Conservation (phyloP, 2,329 filamentous ascomycete species). For the Fonsecaea erecta region DNA sequence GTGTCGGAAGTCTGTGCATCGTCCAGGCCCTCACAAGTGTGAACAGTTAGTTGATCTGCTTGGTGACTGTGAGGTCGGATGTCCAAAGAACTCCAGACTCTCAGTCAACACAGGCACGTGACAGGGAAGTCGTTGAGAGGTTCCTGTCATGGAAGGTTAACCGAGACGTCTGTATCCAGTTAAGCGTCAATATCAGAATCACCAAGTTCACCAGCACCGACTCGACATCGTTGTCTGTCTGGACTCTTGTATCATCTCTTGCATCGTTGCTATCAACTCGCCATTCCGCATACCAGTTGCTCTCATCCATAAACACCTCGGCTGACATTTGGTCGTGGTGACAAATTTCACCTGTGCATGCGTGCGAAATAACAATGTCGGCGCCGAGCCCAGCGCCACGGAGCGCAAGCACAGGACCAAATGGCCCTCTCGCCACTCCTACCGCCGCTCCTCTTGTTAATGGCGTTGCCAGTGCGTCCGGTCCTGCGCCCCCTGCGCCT, state of each 20-base stretch:
- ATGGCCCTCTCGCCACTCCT: constrained; percentile 52
- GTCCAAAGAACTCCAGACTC: not conserved
- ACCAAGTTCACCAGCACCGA: not conserved
- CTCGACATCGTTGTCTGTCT: not conserved
- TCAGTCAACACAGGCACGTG: not conserved
- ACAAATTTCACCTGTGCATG: constrained; percentile 19
- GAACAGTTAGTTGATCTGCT: not conserved
- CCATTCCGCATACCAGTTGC: not conserved
- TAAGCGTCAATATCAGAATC: not conserved
- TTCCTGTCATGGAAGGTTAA: not conserved
- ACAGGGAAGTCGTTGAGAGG: no score
- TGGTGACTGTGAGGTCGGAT: not conserved
- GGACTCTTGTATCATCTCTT: not conserved
- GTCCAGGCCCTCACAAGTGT: not conserved
- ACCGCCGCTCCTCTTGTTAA: constrained; percentile 32
- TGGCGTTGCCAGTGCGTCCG: constrained; percentile 45
- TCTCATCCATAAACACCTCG: not conserved
- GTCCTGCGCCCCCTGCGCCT: constrained; percentile 30
- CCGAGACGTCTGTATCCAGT: not conserved
- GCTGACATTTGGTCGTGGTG: not conserved
- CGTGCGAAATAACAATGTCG: constrained; percentile 45
- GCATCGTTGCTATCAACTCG: not conserved
- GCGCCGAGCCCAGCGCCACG: constrained; percentile 55
- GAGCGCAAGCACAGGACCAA: constrained; percentile 55
- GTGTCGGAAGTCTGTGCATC: not conserved